These are phyloP conservation scores for Metschnikowia lunata DNA, from an alignment of 805 yeast genomes.

Conservation along the genomic window DNA sequence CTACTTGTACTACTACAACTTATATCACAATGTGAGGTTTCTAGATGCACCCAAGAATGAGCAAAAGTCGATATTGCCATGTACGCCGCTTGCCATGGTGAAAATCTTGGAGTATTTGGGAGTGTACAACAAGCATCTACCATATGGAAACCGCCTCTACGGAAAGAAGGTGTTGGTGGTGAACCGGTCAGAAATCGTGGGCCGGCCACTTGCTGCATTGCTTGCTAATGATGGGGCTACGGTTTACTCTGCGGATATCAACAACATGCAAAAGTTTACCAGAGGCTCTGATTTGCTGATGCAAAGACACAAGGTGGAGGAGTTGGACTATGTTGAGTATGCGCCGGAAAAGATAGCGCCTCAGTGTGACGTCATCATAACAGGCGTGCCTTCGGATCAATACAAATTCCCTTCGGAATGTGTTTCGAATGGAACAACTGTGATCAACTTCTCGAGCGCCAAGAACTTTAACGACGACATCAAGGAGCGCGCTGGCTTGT, in stretches of 20 bases:
- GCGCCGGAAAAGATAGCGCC: slow-evolving; percentile 63
- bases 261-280: slow-evolving; percentile 85
- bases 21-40: slow-evolving; percentile 88
- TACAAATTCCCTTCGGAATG: slow-evolving; percentile 84
- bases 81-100: slow-evolving; percentile 94
- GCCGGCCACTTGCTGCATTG: slow-evolving; percentile 93
- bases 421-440: slow-evolving; percentile 83
- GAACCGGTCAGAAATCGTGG: slow-evolving; percentile 94
- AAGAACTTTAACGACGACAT: slow-evolving; percentile 83
- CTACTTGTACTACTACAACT: slow-evolving; percentile 84
- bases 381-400: slow-evolving; percentile 84
- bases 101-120: slow-evolving; percentile 88
- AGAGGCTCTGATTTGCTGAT: slow-evolving; percentile 87
- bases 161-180: slow-evolving; percentile 91
- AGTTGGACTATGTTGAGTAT: slow-evolving; percentile 44
- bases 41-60: slow-evolving; percentile 65
- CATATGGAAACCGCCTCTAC: slow-evolving; percentile 86
- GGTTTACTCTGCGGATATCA: slow-evolving; percentile 86
- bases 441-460: slow-evolving; percentile 83
- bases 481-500: slow-evolving; percentile 80
- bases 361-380: slow-evolving; percentile 84
- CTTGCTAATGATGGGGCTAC: slow-evolving; percentile 97
- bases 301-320: slow-evolving; percentile 72
- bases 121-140: slow-evolving; percentile 74
- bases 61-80: slow-evolving; percentile 84